Percentiles rank a stretch among this genome's conserved stretches.
These are phyloP conservation scores for Tylopilus cervinicoccineus DNA, from an alignment of 768 basidiomycete genomes.

Conservation along the genomic window DNA sequence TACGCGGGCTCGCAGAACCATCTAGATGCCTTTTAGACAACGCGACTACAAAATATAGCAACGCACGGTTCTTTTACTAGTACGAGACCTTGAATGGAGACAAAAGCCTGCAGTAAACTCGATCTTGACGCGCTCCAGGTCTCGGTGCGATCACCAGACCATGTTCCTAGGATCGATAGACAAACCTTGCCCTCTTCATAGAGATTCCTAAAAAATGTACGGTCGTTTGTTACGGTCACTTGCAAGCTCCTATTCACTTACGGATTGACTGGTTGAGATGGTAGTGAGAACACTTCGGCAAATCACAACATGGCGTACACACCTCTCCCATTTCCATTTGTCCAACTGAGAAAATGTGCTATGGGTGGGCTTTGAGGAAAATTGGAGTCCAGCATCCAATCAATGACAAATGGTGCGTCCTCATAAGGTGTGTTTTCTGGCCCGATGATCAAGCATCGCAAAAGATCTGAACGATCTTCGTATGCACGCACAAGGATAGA, in stretches of 20 bases:
- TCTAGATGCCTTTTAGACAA: constrained; percentile 33
- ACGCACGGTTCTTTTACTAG: constrained; percentile 89
- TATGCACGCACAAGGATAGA: constrained; percentile 87
- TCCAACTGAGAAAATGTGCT: constrained; percentile 92
- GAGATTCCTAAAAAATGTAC: constrained; percentile 54
- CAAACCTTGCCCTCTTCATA: constrained; percentile 97
- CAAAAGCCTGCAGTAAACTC: constrained; percentile 85
- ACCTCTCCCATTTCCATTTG: constrained; percentile 83
- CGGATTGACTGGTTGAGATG: constrained; percentile 60
- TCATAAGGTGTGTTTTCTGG: constrained; percentile 94
- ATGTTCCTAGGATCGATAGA: constrained; percentile 86
- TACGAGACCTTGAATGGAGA: constrained; percentile 92
- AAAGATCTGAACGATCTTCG: constrained; percentile 83
- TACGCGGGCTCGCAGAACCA: constrained; percentile 94
- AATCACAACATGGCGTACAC: constrained; percentile 1
- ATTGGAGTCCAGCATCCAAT: constrained; percentile 85
- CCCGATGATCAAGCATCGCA: constrained; percentile 87
- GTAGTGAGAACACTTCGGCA: background rate
- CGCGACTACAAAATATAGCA: background rate
- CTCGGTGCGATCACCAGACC: constrained; percentile 86
- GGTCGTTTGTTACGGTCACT: background rate
- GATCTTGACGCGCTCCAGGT: constrained; percentile 83
- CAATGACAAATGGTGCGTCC: constrained; percentile 92
- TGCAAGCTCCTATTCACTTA: constrained; percentile 35
- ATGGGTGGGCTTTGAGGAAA: constrained; percentile 80